Base-by-base conservation (phyloP, 2,329 filamentous ascomycete species). In the Diaporthe humulicola region DNA sequence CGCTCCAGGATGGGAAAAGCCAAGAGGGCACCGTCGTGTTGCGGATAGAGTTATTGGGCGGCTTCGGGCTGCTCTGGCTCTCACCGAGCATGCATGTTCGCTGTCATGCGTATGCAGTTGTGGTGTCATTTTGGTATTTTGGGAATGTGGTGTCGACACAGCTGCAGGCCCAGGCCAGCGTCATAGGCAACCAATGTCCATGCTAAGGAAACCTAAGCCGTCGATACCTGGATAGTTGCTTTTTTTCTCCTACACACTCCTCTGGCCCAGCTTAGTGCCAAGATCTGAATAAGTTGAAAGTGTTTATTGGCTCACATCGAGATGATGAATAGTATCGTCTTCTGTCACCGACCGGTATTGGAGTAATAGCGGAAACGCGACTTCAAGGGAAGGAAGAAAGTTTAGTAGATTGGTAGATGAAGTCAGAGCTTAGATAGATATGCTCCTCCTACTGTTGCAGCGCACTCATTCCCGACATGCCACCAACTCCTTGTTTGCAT, bases 1-100 rank as follows among this genome's bases (percentile, higher is more conserved):
- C 28, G 22, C 33, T 22, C 3, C 54, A 25, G 38, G n/a, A n/a
- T n/a, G n/a, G n/a, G 28, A 52, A 38, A 14, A 38, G 56, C 33
- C 30, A 58, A 58, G 56, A 7, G 1, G 36, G 14, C n/a, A n/a
- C 33, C 8, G 25, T 58, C 10, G n/a, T 54, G 64, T 69, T 54
- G 64, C 48, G 48, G n/a, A 69, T 69, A 28, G 33, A 69, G 64
- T 54, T 28, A 38, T 40, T 10, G n/a, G n/a, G n/a, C 8, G 48
- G 45, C 22, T 54, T 69, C 33, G 19, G 30, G 22, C 45, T 33
- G 30, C 48, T 38, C 14, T 69, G n/a, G 9, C 4, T 52, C 45
- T 69, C 48, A 38, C 30, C 30, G 45, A 38, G n/a, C 48, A 38
- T 40, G 22, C 36, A 40, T 9, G 10, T 54, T 22, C n/a, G 30